These are phyloP conservation scores for Leccinum arenicola DNA, from an alignment of 768 basidiomycete genomes.

Conservation along the genomic window DNA sequence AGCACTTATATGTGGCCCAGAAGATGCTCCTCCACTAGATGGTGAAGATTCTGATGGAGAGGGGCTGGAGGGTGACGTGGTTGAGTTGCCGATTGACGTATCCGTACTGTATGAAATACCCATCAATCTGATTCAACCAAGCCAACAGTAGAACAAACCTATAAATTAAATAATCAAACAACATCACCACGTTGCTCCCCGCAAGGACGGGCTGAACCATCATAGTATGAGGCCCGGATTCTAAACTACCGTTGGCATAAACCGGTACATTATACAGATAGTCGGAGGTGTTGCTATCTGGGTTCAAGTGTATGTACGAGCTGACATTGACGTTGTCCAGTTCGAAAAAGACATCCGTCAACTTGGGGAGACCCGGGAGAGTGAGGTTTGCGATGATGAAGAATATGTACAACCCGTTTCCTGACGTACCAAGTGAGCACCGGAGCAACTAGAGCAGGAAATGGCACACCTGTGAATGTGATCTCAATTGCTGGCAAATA, in stretches of 20 bases:
- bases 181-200: conserved; percentile 1
- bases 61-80: not conserved
- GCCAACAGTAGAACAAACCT: conserved; percentile 5
- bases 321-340: conserved; percentile 1
- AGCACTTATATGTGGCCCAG: not conserved
- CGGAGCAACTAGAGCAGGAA: not conserved
- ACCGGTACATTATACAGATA: conserved; percentile 17
- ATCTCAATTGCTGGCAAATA: conserved; percentile 1
- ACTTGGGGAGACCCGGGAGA: not conserved
- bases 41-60: not conserved
- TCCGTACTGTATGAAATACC: conserved; percentile 1
- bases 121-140: not conserved
- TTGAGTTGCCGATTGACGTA: not conserved
- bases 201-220: conserved; percentile 3
- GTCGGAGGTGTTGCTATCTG: not conserved
- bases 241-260: conserved; percentile 9
- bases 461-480: conserved; percentile 10
- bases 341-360: conserved; percentile 6
- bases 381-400: conserved; percentile 15
- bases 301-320: conserved; percentile 3
- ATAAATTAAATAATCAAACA: conserved; percentile 21
- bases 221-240: conserved; percentile 7
- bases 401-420: conserved; percentile 17
- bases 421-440: not conserved
- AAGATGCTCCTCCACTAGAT: not conserved